Base-by-base conservation (phyloP, 495 filamentous ascomycete species). In the Pyrenula aspistea region DNA sequence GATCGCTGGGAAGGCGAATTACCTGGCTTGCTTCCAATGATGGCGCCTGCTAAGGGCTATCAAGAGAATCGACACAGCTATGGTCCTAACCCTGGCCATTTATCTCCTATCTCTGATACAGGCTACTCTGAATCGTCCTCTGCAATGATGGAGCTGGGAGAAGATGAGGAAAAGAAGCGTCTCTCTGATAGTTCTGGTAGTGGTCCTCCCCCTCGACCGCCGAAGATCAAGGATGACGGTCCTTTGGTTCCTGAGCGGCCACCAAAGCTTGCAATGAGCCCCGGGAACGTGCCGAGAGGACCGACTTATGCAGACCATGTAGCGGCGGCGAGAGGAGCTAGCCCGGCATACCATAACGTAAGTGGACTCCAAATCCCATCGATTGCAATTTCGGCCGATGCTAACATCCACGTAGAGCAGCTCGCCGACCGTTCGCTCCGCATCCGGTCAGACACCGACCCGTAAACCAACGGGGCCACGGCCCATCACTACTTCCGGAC, bases 381-480 rank as follows among this genome's bases (percentile, higher is more conserved):
- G n/a, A n/a, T n/a, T n/a, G n/a, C n/a, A n/a, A n/a, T n/a, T n/a
- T n/a, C n/a, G n/a, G n/a, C n/a, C n/a, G n/a, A n/a, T 49, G 8
- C 42, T 57, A 56, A 61, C 23, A 15, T 2, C 12, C 21, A 31
- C 22, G 20, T 24, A 31, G 2, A 55, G 72, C 69, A 67, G 64
- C 62, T 74, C 71, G 53, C 67, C 66, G n/a, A 70, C 76, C 58
- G 60, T 58, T 15, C 70, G 67, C 42, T 72, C 72, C 8, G 61
- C 73, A 31, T 70, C 71, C 10, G 63, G 64, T 51, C 63, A 60
- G 51, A 66, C 63, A n/a, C 70, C 75, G 2, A 76, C 77, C 36
- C 76, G 78, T 53, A 81, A 80, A 61, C 78, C 77, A 42, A 80
- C 78, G 15, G 78, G 78, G 10, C 78, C 78, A 51, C 74, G 78